Percentiles rank a stretch among this genome's conserved stretches.
These are phyloP conservation scores for Luffa aegyptiaca DNA, from an alignment of 306 rosid species.

Conservation along the genomic window DNA sequence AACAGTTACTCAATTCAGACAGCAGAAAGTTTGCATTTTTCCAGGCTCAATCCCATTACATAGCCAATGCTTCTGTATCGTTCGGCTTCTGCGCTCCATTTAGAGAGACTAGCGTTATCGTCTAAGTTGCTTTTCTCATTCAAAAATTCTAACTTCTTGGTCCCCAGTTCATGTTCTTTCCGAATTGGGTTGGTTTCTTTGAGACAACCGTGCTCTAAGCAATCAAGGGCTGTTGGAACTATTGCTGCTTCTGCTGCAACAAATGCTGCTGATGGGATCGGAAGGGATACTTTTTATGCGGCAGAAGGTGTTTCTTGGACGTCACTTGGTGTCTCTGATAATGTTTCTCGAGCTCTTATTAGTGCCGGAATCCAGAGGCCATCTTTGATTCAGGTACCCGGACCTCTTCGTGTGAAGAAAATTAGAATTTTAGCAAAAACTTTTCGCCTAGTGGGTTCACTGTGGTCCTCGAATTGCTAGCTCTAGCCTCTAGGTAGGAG, in stretches of 20 bases:
- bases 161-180: constrained; percentile 12
- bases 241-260: constrained; percentile 17
- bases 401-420: background rate
- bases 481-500: background rate
- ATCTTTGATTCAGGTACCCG: constrained; percentile 62
- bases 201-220: constrained; percentile 18
- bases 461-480: background rate
- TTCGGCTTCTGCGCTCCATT: constrained; percentile 36
- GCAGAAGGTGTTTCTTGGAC: constrained; percentile 71
- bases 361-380: constrained; percentile 65
- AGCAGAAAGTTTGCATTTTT: background rate
- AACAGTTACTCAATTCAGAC: background rate
- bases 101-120: constrained; percentile 36
- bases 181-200: constrained; percentile 26
- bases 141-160: constrained; percentile 21
- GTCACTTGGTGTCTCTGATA: constrained; percentile 67
- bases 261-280: constrained; percentile 22
- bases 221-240: constrained; percentile 23
- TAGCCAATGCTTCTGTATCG: constrained; percentile 42
- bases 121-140: constrained; percentile 37
- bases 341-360: constrained; percentile 58
- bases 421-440: background rate
- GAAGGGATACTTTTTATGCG: constrained; percentile 60
- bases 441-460: background rate
- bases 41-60: background rate